These are phyloP conservation scores for Limonium bicolor DNA, from an alignment of 148 eudicot species.

Conservation along the genomic window DNA sequence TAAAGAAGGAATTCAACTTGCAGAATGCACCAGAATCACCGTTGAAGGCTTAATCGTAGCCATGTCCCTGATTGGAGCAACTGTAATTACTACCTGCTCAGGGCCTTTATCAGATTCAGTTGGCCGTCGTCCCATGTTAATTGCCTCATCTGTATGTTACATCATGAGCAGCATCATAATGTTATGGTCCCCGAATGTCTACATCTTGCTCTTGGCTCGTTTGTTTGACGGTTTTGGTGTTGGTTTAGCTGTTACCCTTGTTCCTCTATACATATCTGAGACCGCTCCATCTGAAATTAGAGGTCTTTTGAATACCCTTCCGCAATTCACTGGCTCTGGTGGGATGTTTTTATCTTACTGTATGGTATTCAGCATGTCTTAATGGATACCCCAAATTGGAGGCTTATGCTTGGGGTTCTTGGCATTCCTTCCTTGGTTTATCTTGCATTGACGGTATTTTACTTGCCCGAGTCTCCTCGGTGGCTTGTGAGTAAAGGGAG, in stretches of 20 bases:
- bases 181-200: constrained; percentile 69
- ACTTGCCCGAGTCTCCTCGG: constrained; percentile 68
- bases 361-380: constrained; percentile 59
- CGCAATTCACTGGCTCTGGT: constrained; percentile 46
- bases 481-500: constrained; percentile 76
- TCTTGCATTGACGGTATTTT: constrained; percentile 34
- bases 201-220: constrained; percentile 42
- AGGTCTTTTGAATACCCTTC: constrained; percentile 49
- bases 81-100: constrained; percentile 38
- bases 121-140: constrained; percentile 64
- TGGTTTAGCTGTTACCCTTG: constrained; percentile 48
- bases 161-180: constrained; percentile 36
- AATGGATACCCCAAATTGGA: constrained; percentile 46
- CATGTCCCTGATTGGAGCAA: constrained; percentile 58
- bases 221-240: constrained; percentile 59
- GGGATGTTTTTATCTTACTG: constrained; percentile 61
- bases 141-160: constrained; percentile 41
- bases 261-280: constrained; percentile 66
- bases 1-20: constrained; percentile 51
- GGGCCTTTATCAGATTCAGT: constrained; percentile 40
- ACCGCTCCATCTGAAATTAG: constrained; percentile 61
- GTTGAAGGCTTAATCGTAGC: constrained; percentile 61
- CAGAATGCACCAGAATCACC: constrained; percentile 27
- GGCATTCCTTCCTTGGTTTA: constrained; percentile 34
- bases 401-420: constrained; percentile 57